Base-by-base conservation (phyloP, 805 yeast species). In the Saturnispora sanitii region DNA sequence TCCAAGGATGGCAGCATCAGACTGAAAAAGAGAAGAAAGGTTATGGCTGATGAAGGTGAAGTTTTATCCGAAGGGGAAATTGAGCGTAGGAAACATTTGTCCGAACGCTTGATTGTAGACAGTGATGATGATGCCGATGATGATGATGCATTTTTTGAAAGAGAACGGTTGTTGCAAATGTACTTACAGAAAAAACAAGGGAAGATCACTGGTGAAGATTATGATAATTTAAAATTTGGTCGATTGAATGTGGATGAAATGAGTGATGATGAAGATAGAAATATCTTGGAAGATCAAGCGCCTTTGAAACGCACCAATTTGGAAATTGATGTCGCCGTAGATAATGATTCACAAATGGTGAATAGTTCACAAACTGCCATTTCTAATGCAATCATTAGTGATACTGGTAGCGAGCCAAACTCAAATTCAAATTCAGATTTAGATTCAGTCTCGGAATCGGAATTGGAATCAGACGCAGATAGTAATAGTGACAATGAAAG, bases 61-160 rank as follows among this genome's bases (percentile, higher is more conserved):
- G 34, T 9, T 21, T 29, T 19, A 9, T 43, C 49, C 6, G 46
- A 43, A 15, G 22, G 43, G 44, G 35, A 49, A 41, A 4, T 35
- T 22, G 28, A 38, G n/a, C 44, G 46, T 7, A 43, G 46, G 17
- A 29, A 35, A 4, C 51, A 58, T 38, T 65, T 70, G 33, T 79
- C 86, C 1, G 60, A 78, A 4, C 77, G 71, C 41, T 71, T 59
- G 47, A 70, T 80, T 35, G 64, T 64, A 38, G 79, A 71, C 39
- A 76, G 83, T 2, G 86, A 79, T 52, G 83, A 78, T 4, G 84
- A 78, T 50, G 75, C 66, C 12, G 84, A 76, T 35, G 64, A 65
- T 31, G 74, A 69, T 38, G 53, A 51, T 3, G 66, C 50, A 23
- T 80, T 80, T 52, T 80, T 72, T 52, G 76, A 58, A 33, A 66